Base-by-base conservation (phyloP, 2,329 filamentous ascomycete species). In the Colletotrichum magnum region DNA sequence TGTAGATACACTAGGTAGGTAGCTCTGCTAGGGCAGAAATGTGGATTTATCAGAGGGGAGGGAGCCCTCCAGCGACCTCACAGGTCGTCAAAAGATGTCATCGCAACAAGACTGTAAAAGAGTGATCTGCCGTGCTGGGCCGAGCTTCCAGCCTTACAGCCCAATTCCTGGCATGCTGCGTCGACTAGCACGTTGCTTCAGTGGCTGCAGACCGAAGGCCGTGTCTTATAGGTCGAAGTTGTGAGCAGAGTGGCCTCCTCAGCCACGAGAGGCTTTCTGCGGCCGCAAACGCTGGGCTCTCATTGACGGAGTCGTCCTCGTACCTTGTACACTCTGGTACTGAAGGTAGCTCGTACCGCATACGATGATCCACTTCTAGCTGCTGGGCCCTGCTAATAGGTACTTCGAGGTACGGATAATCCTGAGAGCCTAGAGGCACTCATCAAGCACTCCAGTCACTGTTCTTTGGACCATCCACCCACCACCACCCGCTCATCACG, bases 401-500 rank as follows among this genome's bases (percentile, higher is more conserved):
- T 24, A 24, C 21, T 24, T 24, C 21, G 21, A 24, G 21, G 21
- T 24, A 24, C 21, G 21, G 21, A 24, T 24, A 24, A 24, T 24
- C 21, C 21, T 24, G 21, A 24, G 21, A 24, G 56, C 26, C 32
- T 16, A 26, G 43, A 61, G 58, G 58, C 58, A n/a, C 41, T 56
- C 21, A 24, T 24, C 21, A 24, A 24, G 21, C 3, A 24, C 21
- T 24, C 21, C 21, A 24, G 21, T 24, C 21, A 43, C 57, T 28
- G 21, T 54, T 41, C 58, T 21, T 24, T 39, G 13, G 32, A 15
- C 28, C 64, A 45, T 21, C 45, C 36, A 21, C 28, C 64, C 36
- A 16, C 45, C 26, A 21, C 32, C 32, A 41, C 59, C 16, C 15
- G 63, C 24, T 64, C 52, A 70, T 59, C 64, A 59, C 64, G 58